phyloP scores from a whole-genome alignment of 2,329 filamentous ascomycete genomes.

The Hymenoscyphus repandus region DNA sequence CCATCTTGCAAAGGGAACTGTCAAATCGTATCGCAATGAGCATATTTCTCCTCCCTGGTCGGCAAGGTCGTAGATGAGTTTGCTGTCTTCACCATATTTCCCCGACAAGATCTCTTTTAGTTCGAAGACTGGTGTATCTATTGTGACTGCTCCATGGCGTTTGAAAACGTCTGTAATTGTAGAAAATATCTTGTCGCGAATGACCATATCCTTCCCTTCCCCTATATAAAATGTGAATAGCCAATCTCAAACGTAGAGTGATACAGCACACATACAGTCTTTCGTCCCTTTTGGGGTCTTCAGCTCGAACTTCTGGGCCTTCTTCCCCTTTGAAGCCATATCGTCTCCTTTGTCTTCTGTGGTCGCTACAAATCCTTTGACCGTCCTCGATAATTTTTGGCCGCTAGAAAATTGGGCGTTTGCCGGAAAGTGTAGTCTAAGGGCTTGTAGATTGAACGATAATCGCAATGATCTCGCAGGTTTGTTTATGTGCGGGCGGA shows the following conservation, averaged over 20 bases:
- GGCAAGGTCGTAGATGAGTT: slow-evolving; percentile 84
- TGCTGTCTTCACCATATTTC: slow-evolving; percentile 89
- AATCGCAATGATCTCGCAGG: slow-evolving; percentile 29
- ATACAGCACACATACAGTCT: slow-evolving; percentile 52
- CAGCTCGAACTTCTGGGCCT: slow-evolving; percentile 54
- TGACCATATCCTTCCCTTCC: slow-evolving; percentile 72
- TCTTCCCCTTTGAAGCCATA: slow-evolving; percentile 34
- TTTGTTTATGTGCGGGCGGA: slow-evolving; percentile 21
- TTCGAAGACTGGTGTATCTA: slow-evolving; percentile 83
- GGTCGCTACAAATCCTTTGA: slow-evolving; percentile 8
- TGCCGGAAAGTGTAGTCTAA: slow-evolving; percentile 7
- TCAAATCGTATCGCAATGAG: slow-evolving; percentile 81
- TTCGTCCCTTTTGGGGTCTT: slow-evolving; percentile 91
- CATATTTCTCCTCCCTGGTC: slow-evolving; percentile 84
- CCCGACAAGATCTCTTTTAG: slow-evolving; percentile 79
- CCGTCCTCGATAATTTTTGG: slow-evolving; percentile 20
- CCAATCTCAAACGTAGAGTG: slow-evolving; percentile 5
- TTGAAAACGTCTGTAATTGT: slow-evolving; percentile 77
- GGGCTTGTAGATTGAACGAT: slow-evolving; percentile 7
- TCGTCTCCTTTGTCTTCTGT: slow-evolving; percentile 14
- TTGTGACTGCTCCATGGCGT: slow-evolving; percentile 72
- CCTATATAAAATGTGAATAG: slow-evolving; percentile 34
- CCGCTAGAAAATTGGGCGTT: slow-evolving; percentile 13
- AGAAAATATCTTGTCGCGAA: slow-evolving; percentile 74
- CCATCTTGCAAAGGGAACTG: slow-evolving; percentile 87